These are phyloP conservation scores for Pilatotrama ljubarskyi DNA, from an alignment of 768 basidiomycete species.

Conservation along the genomic window DNA sequence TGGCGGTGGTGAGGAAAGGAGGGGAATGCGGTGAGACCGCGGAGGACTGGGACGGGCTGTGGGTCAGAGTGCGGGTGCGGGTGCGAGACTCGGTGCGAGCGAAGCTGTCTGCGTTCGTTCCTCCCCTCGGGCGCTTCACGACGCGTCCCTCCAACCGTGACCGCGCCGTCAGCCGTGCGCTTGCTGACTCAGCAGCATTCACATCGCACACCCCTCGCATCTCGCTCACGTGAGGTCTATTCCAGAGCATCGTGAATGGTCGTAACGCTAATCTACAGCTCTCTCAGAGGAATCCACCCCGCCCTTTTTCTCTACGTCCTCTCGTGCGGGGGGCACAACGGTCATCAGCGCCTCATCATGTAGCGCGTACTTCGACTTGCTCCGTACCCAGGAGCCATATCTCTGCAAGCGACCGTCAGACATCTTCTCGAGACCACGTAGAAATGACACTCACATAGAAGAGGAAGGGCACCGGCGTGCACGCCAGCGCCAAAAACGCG, in stretches of 20 bases:
- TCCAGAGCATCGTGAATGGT: not conserved
- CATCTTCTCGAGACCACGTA: too few species aligned
- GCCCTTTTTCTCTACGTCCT: slow-evolving; percentile 5
- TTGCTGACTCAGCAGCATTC: not conserved
- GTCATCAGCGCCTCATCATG: slow-evolving; percentile 3
- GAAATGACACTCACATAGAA: slow-evolving; percentile 48
- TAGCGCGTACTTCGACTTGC: slow-evolving; percentile 18
- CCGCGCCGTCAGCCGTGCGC: not conserved
- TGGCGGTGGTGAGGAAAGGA: slow-evolving; percentile 8
- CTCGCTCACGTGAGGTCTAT: not conserved
- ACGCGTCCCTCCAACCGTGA: not conserved
- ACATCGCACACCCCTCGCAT: too few species aligned
- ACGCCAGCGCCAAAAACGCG: slow-evolving; percentile 48
- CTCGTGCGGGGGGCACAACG: not conserved
- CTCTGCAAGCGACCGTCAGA: not conserved
- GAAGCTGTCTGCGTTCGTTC: not conserved
- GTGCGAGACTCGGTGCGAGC: too few species aligned
- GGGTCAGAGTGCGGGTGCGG: too few species aligned
- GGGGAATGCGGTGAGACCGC: not conserved
- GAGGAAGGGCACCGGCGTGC: slow-evolving; percentile 56
- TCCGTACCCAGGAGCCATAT: slow-evolving; percentile 22
- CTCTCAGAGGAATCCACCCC: not conserved
- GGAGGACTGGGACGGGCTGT: not conserved
- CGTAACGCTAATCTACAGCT: slow-evolving; percentile 4
- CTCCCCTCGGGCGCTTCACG: not conserved